Evolutionary conservation across 139 green algal species (phyloP), one percentile per base, ranked within the genome.

Genomic region (Diplosphaera chodatii): DNA sequence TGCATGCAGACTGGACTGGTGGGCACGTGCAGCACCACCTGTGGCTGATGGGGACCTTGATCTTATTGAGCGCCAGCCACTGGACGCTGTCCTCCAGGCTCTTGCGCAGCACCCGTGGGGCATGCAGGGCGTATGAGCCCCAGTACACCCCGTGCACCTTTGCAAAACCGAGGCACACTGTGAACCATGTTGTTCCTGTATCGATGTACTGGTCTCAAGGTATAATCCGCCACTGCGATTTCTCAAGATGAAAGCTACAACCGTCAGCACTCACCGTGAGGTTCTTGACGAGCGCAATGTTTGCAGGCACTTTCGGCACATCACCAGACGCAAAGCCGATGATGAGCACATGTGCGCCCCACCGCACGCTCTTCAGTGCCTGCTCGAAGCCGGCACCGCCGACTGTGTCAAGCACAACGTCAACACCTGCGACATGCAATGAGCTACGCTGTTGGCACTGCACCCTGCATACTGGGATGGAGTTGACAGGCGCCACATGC

Each of bases 231-330:
- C n/a, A n/a, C n/a, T n/a, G 37, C 37, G 37, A 48, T 48, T 48
- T 48, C 37, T 8, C 37, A 48, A 48, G 37, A 13, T 21, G 8
- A 48, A 13, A 13, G 37, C 8, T 48, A 59, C 67, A 74, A 92
- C 88, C 40, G 90, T 25, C 8, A 25, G 48, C 22, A 18, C 48
- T n/a, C 10, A 59, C 55, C 6, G 90, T 96, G 22, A 86, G 72
- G 76, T 96, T 96, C 82, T 96, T 96, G 0, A 96, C 91, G 63
- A 94, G 79, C 13, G 86, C 77, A 27, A 95, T 82, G 83, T 96
- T 96, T 32, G 90, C 77, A n/a, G 82, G 21, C 3, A 79, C 74
- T 59, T 73, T 80, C 20, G 89, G 90, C 21, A 96, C 91, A 25
- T 69, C 56, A 25, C 84, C 72, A 75, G 84, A 82, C 3, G 87